Base-by-base conservation (phyloP, 2,329 filamentous ascomycete genomes). In the Thielaviopsis populi region DNA sequence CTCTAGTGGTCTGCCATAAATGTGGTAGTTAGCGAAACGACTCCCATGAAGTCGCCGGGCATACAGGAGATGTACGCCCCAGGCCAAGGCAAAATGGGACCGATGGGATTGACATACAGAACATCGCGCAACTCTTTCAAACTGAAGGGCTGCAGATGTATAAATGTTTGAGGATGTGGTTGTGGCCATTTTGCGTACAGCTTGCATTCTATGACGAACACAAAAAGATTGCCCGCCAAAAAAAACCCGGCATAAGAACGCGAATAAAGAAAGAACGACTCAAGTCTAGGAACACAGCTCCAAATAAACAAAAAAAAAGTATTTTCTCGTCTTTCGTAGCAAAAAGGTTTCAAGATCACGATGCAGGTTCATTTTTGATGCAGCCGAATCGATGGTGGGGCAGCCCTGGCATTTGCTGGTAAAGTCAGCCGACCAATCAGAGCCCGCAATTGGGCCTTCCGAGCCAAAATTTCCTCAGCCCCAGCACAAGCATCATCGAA, bases 1-100 rank as follows among this genome's bases (percentile, higher is more conserved):
- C 94, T 79, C 92, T 90, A 11, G 92, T 97, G 59, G 91, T 95
- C 92, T 97, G 15, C 10, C 33, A 37, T 37, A 7, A 37, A 37
- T 1, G 5, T 10, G 1, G 8, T 37, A 8, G 33, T 37, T 8
- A 37, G 33, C 33, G 7, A 37, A 37, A 37, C 33, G 7, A 7
- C 5, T 1, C 33, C 33, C 1, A 7, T 37, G 1, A 37, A 37
- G 33, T 4, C 7, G 33, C 10, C 10, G 33, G 33, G 33, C 7
- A 8, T 37, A 37, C 54, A 5, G 4, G 17, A 24, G 6, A 40
- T 59, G 22, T 4, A 54, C 19, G 50, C 50, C n/a, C 22, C 4
- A 11, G 11, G 11, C 15, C 40, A 19, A 10, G 11, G 6, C 1
- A 3, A 8, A 4, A 13, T 33, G 4, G 53, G 53, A 56, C 17